Conservation (phyloP, 768 basidiomycete genomes). For the Tylopilus sp. region DNA sequence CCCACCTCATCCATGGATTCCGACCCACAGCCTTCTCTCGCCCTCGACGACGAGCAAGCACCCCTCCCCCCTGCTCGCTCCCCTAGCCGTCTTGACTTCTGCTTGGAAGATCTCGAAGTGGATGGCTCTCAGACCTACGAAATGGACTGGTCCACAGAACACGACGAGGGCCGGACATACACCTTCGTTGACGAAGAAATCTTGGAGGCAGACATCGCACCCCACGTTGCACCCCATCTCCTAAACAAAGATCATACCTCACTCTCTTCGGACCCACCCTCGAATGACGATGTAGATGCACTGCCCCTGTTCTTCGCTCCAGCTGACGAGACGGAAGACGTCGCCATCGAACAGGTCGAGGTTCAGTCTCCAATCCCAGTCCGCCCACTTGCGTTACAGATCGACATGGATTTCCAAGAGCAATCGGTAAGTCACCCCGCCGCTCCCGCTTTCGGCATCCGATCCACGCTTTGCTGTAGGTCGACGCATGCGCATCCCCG, state of each 20-base stretch:
- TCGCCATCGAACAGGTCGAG: constrained; percentile 4
- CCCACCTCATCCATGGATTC: constrained; percentile 6
- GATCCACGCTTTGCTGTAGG: too few species aligned
- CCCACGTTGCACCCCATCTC: background rate
- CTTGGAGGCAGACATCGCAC: background rate
- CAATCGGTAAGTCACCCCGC: too few species aligned
- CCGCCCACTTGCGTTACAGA: constrained; percentile 12
- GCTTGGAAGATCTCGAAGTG: constrained; percentile 5
- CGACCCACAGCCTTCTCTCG: background rate
- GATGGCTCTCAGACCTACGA: background rate
- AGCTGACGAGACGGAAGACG: constrained; percentile 16
- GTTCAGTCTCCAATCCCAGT: constrained; percentile 22
- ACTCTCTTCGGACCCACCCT: constrained; percentile 11
- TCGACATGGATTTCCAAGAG: background rate
- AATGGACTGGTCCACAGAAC: constrained; percentile 14
- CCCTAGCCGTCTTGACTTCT: constrained; percentile 47
- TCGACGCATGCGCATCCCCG: background rate
- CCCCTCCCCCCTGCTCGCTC: constrained; percentile 38
- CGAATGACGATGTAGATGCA: constrained; percentile 11
- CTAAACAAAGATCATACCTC: constrained; percentile 3
- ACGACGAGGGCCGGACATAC: background rate
- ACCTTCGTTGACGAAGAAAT: constrained; percentile 9
- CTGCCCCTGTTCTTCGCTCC: constrained; percentile 8
- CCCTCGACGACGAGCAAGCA: constrained; percentile 15
- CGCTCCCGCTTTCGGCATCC: too few species aligned